Percentiles rank a stretch among this genome's conserved stretches.
Conservation (phyloP, 106 monocot genomes). For the Cymbidium sinense region DNA sequence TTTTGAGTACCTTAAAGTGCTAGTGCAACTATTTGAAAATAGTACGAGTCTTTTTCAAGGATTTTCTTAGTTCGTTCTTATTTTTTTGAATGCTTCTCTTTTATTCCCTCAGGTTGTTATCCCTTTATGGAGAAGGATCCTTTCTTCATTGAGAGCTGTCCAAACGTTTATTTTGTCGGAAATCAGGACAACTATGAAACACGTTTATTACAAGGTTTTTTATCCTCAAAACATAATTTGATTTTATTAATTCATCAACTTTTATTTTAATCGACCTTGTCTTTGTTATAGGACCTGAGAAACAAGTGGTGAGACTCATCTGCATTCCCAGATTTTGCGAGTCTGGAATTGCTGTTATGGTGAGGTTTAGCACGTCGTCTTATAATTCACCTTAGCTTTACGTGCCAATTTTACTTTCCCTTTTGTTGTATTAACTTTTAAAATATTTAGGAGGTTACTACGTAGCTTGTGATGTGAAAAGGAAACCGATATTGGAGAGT, state of each 20-base stretch:
- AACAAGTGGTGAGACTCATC: slow-evolving; percentile 83
- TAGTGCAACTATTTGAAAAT: neutral
- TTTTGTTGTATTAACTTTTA: neutral
- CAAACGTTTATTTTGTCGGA: slow-evolving; percentile 86
- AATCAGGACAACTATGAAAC: slow-evolving; percentile 88
- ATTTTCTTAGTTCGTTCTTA: neutral
- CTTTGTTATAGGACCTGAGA: slow-evolving; percentile 50
- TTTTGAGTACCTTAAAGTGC: neutral
- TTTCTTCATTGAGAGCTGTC: slow-evolving; percentile 82
- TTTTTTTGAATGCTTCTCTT: neutral
- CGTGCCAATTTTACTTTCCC: too few species aligned
- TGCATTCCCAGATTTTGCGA: slow-evolving; percentile 92
- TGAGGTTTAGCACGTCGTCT: slow-evolving; percentile 12
- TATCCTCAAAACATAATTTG: neutral
- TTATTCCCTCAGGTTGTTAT: slow-evolving; percentile 62
- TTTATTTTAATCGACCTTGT: neutral
- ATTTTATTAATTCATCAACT: neutral
- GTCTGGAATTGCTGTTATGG: slow-evolving; percentile 86
- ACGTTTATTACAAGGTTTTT: slow-evolving; percentile 51
- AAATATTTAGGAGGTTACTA: neutral
- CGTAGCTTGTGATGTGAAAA: neutral
- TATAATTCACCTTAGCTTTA: neutral
- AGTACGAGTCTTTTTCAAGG: neutral
- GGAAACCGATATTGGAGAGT: neutral
- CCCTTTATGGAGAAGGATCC: slow-evolving; percentile 91